Base-by-base conservation (phyloP, 805 yeast genomes). In the Jamesozyma piceae region DNA sequence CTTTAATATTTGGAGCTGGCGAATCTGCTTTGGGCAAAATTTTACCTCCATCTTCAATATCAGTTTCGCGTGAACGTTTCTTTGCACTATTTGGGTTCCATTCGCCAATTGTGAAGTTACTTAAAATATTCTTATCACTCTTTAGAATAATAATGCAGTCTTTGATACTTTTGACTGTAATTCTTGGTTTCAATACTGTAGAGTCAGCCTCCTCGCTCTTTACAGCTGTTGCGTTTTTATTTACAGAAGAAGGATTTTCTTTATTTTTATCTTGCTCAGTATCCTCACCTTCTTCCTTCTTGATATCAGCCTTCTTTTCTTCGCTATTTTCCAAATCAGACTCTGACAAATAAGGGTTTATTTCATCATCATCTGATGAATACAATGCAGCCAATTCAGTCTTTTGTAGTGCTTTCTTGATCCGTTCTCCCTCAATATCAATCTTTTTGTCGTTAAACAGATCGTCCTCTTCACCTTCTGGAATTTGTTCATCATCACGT, bases 341-440 rank as follows among this genome's bases (percentile, higher is more conserved):
- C 55, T 84, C 75, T 37, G 82, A 77, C 19, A 82, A 67, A 55
- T 87, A 88, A 32, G 96, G 96, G 58, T 87, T 86, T 36, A 75
- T 77, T 43, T 87, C 92, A 42, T 85, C 90, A 49, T 84, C 94
- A 53, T 88, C 97, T 53, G 90, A 88, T 37, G 86, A 89, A 45
- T 68, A 68, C 41, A 67, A 52, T 4, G 82, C 95, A 52, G 81
- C 82, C 62, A 86, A 80, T 60, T 90, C 97, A 26, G 90, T 78
- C 52, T 87, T 81, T 49, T 82, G 78, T 53, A 92, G 71, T 2
- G 92, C 88, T 61, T 83, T 83, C 52, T 87, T 78, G 46, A 90
- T 74, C 58, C 81, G 82, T 57, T 80, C 81, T 51, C 97, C 97
- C 60, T 87, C 96, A 56, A 83, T 86, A 63, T 89, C 95, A 37